Evolutionary conservation across 2,329 filamentous ascomycete genomes (phyloP).

Genomic region (Diaporthe australafricana): DNA sequence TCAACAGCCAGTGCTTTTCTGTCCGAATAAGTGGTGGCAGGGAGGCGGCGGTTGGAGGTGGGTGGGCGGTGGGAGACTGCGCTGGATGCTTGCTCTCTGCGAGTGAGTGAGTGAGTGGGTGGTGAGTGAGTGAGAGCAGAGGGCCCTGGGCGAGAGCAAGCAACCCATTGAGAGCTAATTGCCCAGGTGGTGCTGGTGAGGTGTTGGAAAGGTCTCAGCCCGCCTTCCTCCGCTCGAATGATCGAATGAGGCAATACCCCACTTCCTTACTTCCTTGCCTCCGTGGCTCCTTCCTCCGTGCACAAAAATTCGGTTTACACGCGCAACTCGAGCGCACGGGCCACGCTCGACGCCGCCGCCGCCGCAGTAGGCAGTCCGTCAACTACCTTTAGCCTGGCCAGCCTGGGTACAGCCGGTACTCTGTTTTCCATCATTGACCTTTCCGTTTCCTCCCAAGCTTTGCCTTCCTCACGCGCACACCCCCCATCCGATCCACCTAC

Average conservation of each 20-base stretch:
- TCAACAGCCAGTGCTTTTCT: slow-evolving; percentile 23
- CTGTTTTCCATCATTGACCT: slow-evolving; percentile 27
- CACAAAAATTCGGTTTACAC: slow-evolving; percentile 31
- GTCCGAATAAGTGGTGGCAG: background rate
- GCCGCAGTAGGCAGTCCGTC: slow-evolving; percentile 5
- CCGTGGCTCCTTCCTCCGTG: slow-evolving; percentile 21
- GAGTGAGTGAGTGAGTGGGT: background rate
- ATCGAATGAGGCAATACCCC: slow-evolving; percentile 30
- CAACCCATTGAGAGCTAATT: slow-evolving; percentile 22
- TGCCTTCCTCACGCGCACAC: background rate
- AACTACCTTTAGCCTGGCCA: slow-evolving; percentile 10
- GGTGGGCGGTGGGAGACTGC: background rate
- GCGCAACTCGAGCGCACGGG: slow-evolving; percentile 24
- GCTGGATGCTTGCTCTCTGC: slow-evolving; percentile 1
- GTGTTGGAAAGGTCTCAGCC: slow-evolving; percentile 26
- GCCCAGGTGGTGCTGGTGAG: slow-evolving; percentile 13
- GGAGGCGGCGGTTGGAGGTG: background rate
- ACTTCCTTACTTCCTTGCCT: slow-evolving; percentile 26
- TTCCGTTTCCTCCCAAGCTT: slow-evolving; percentile 34
- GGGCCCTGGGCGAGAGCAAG: background rate
- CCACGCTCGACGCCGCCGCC: slow-evolving; percentile 22
- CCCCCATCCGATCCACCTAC: slow-evolving; percentile 29
- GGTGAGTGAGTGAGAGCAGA: background rate
- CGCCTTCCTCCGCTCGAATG: slow-evolving; percentile 27
- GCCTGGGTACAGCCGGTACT: slow-evolving; percentile 14